Conservation (phyloP, 768 basidiomycete genomes). For the Mrakia gelida region DNA sequence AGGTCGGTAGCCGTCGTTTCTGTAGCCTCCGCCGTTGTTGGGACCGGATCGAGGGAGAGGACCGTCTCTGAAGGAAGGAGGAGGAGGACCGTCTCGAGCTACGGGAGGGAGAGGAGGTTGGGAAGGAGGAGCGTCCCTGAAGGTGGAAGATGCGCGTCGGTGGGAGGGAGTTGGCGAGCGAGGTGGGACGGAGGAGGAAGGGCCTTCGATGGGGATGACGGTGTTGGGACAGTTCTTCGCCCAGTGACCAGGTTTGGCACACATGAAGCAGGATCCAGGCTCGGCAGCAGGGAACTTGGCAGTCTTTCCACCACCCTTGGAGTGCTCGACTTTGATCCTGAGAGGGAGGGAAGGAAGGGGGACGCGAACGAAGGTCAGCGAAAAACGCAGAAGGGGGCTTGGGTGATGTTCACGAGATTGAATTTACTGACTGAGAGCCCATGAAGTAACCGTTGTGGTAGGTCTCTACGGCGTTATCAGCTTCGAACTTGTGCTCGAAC, state of each 20-base stretch:
- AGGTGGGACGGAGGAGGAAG: background rate
- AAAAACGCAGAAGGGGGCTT: background rate
- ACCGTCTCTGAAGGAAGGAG: background rate
- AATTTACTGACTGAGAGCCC: constrained; percentile 54
- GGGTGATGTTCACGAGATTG: too few species aligned
- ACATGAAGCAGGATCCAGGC: constrained; percentile 82
- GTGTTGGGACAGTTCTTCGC: constrained; percentile 56
- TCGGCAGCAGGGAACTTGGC: constrained; percentile 80
- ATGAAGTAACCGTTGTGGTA: constrained; percentile 87
- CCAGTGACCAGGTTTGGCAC: constrained; percentile 82
- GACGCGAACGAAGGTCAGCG: background rate
- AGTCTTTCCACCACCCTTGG: constrained; percentile 74
- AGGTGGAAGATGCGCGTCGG: constrained; percentile 34
- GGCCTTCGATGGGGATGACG: background rate
- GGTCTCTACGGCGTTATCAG: constrained; percentile 79
- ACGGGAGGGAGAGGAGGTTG: background rate
- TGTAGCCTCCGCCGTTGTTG: constrained; percentile 35
- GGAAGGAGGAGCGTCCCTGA: constrained; percentile 23
- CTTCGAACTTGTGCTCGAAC: constrained; percentile 74
- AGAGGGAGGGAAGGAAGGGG: background rate
- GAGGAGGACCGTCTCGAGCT: background rate
- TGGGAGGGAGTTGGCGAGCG: background rate
- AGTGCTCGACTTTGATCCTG: constrained; percentile 81
- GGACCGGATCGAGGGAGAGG: constrained; percentile 7
- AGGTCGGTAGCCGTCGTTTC: constrained; percentile 47